These are phyloP conservation scores for Didymosphaeria variabile DNA, from an alignment of 2,329 filamentous ascomycete genomes.

Conservation along the genomic window DNA sequence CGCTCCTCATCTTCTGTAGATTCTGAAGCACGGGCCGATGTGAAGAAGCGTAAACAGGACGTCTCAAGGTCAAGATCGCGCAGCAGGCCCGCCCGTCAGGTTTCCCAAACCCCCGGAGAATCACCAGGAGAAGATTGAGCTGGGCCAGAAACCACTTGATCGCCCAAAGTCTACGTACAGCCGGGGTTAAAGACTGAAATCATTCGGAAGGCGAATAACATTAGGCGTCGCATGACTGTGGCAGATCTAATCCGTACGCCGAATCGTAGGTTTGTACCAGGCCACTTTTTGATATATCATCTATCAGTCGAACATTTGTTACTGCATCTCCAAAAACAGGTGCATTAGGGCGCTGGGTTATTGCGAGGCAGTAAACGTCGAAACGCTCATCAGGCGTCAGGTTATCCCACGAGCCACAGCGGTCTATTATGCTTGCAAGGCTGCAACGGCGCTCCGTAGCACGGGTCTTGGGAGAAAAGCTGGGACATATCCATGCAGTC, in stretches of 20 bases:
- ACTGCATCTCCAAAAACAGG: conserved; percentile 5
- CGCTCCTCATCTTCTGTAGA: conserved; percentile 55
- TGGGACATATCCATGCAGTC: neutral
- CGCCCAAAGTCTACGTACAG: neutral
- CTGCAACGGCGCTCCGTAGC: neutral
- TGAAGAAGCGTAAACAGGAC: conserved; percentile 57
- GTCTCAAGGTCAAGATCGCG: conserved; percentile 48
- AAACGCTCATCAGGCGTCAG: neutral
- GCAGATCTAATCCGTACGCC: neutral
- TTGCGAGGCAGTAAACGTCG: neutral
- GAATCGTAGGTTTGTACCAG: conserved; percentile 8
- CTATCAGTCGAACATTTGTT: neutral
- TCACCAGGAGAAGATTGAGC: neutral
- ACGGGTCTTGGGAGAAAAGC: neutral
- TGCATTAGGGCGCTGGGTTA: neutral
- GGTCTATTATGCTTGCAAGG: neutral
- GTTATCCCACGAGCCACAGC: too few species aligned
- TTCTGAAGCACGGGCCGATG: conserved; percentile 59
- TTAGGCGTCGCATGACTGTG: neutral
- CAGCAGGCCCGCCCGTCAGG: conserved; percentile 30
- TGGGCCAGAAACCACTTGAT: neutral
- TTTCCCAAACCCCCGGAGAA: conserved; percentile 7
- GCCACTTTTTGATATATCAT: neutral
- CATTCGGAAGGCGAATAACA: neutral
- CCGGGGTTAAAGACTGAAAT: neutral